Evolutionary conservation across 2,329 filamentous ascomycete genomes (phyloP).

Genomic region (Cladophialophora exuberans): DNA sequence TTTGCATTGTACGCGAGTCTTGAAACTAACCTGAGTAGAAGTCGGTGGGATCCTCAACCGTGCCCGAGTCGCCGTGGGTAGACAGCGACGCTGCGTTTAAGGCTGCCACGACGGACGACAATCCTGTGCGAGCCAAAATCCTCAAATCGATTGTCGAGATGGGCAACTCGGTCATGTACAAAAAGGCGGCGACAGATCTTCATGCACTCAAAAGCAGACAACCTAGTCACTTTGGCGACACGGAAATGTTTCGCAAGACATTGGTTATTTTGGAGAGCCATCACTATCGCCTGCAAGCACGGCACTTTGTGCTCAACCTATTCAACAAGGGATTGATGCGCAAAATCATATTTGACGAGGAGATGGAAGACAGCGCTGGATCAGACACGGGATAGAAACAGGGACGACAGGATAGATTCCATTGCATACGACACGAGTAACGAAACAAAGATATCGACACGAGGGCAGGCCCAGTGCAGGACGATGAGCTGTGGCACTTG

Average conservation of each 20-base stretch:
- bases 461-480: too few species aligned
- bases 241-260: slow-evolving; percentile 79
- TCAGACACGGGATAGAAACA: slow-evolving; percentile 30
- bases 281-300: slow-evolving; percentile 83
- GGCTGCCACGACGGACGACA: slow-evolving; percentile 61
- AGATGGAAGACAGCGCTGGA: slow-evolving; percentile 29
- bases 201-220: slow-evolving; percentile 73
- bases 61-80: slow-evolving; percentile 46
- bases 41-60: slow-evolving; percentile 30
- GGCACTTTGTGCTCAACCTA: slow-evolving; percentile 87
- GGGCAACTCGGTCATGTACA: slow-evolving; percentile 90
- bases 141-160: slow-evolving; percentile 84
- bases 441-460: too few species aligned
- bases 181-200: slow-evolving; percentile 81
- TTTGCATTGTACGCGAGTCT: not conserved
- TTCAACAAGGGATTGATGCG: slow-evolving; percentile 91
- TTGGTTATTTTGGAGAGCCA: slow-evolving; percentile 85
- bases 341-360: slow-evolving; percentile 77
- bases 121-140: slow-evolving; percentile 72
- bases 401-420: not conserved
- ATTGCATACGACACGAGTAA: too few species aligned
- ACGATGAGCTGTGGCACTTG: too few species aligned
- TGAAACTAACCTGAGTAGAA: slow-evolving; percentile 17
- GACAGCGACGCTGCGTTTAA: slow-evolving; percentile 55
- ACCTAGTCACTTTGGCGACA: slow-evolving; percentile 73